Percentiles rank a stretch among this genome's conserved stretches.
These are phyloP conservation scores for Colletotrichum musicola DNA, from an alignment of 2,329 filamentous ascomycete species.

Conservation along the genomic window DNA sequence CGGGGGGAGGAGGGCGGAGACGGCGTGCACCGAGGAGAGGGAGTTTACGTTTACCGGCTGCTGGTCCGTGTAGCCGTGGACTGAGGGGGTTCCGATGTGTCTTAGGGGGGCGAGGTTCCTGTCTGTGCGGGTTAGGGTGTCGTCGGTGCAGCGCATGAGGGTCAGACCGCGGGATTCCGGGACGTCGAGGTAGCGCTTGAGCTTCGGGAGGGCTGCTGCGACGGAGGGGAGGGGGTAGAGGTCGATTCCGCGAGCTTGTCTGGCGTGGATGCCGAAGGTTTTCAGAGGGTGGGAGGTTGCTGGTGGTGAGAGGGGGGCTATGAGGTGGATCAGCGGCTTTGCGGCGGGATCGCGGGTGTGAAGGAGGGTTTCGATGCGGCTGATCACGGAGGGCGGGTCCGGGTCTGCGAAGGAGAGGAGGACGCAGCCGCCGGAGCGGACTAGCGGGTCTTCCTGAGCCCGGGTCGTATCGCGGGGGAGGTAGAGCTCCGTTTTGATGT, in stretches of 20 bases:
- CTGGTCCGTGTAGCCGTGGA: conserved; percentile 42
- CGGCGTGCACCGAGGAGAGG: conserved; percentile 40
- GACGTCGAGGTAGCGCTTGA: conserved; percentile 38
- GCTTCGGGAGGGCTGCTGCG: conserved; percentile 32
- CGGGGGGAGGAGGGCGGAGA: conserved; percentile 33
- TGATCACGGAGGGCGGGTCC: not conserved
- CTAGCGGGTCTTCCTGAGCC: conserved; percentile 14
- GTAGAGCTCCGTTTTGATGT: conserved; percentile 38
- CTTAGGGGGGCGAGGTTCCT: conserved; percentile 39
- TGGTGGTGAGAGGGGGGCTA: conserved; percentile 5
- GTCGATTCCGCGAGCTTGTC: conserved; percentile 38
- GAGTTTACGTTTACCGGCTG: conserved; percentile 42
- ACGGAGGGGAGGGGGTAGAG: conserved; percentile 35
- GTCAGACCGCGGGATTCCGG: conserved; percentile 28
- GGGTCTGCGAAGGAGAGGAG: conserved; percentile 15
- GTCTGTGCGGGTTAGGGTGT: conserved; percentile 36
- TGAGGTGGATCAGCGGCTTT: not conserved
- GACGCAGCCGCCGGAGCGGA: conserved; percentile 18
- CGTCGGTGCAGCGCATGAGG: conserved; percentile 35
- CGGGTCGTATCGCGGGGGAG: conserved; percentile 17
- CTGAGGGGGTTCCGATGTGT: conserved; percentile 39
- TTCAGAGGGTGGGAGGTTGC: not conserved
- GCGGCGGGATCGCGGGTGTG: not conserved
- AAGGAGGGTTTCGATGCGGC: conserved; percentile 8
- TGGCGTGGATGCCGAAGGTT: conserved; percentile 39